These are phyloP conservation scores for Mycena galopus DNA, from an alignment of 768 basidiomycete species.

Conservation along the genomic window DNA sequence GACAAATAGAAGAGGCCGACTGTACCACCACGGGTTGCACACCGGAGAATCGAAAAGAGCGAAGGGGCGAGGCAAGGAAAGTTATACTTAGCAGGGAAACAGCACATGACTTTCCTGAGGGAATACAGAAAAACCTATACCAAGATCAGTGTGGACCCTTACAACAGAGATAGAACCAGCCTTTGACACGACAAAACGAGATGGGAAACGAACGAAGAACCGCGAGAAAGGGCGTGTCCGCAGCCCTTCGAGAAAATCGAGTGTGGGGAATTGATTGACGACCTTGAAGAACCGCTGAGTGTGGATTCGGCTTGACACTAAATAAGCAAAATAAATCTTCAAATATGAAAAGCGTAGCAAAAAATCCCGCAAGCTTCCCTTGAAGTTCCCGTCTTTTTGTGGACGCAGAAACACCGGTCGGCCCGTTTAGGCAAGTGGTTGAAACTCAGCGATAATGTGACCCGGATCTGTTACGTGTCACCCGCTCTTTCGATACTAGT, in stretches of 20 bases:
- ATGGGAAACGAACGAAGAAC: background rate
- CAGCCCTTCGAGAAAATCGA: no score
- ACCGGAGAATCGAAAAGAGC: constrained; percentile 5
- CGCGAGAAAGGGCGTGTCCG: background rate
- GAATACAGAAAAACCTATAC: constrained; percentile 20
- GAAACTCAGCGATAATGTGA: no score
- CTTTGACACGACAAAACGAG: background rate
- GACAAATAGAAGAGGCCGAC: constrained; percentile 7
- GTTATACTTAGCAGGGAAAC: constrained; percentile 30
- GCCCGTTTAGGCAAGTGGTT: no score
- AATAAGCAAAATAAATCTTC: background rate
- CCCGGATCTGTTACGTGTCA: no score
- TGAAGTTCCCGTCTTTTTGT: constrained; percentile 45
- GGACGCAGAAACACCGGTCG: no score
- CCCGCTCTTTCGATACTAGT: no score
- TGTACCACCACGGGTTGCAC: background rate
- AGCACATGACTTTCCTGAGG: constrained; percentile 24
- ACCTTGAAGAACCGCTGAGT: background rate
- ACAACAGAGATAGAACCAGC: background rate
- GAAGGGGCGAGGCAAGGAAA: constrained; percentile 14
- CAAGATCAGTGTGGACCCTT: background rate
- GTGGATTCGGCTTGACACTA: background rate
- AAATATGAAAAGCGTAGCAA: no score
- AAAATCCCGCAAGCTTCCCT: constrained; percentile 21
- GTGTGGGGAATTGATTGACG: background rate